Percentiles rank a stretch among this genome's conserved stretches.
phyloP scores from a whole-genome alignment of 2,329 filamentous ascomycete genomes.

The Exophiala mesophila region DNA sequence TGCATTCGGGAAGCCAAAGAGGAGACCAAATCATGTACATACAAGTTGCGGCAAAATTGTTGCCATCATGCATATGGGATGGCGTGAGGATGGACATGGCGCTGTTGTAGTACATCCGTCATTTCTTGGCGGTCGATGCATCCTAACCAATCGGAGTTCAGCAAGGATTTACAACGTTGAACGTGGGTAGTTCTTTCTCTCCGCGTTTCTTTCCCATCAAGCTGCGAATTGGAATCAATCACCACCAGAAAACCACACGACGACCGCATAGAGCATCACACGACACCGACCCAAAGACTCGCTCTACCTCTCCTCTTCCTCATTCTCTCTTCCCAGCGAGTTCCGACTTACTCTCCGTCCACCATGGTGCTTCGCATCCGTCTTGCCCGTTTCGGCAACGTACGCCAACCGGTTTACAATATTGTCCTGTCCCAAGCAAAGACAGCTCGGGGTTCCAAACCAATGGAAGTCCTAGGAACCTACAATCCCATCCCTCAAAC shows the following conservation, averaged over 20 bases:
- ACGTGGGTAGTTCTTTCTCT: slow-evolving; percentile 8
- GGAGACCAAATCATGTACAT: too few species aligned
- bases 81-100: too few species aligned
- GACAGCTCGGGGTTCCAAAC: slow-evolving; percentile 83
- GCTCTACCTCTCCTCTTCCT: not conserved
- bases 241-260: too few species aligned
- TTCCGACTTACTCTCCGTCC: too few species aligned
- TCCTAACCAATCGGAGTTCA: slow-evolving; percentile 19
- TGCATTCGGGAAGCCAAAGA: too few species aligned
- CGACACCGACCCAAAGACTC: too few species aligned
- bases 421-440: slow-evolving; percentile 92
- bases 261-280: too few species aligned
- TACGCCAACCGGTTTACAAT: slow-evolving; percentile 90
- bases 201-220: not conserved
- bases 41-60: too few species aligned
- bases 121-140: slow-evolving; percentile 1
- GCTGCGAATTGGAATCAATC: not conserved
- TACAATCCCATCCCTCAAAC: slow-evolving; percentile 57
- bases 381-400: slow-evolving; percentile 86
- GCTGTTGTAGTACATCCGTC: too few species aligned
- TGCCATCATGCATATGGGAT: too few species aligned
- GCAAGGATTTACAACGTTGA: slow-evolving; percentile 6
- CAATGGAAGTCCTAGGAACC: slow-evolving; percentile 82
- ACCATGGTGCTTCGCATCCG: slow-evolving; percentile 91
- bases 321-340: too few species aligned